Conservation (phyloP, 306 rosid species). For the Coriaria nepalensis region DNA sequence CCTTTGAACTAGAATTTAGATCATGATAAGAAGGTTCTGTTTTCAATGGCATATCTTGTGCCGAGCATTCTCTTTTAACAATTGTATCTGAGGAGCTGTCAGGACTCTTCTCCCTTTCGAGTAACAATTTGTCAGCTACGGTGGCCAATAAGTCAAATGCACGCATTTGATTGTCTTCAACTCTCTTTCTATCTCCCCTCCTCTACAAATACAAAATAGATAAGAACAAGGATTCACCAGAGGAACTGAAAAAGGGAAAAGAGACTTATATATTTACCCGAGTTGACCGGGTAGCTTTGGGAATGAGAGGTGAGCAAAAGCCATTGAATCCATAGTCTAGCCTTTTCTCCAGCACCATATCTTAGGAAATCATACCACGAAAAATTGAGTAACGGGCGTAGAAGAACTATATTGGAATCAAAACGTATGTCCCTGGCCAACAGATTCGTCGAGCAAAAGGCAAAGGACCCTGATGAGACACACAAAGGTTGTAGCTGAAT, state of each 20-base stretch:
- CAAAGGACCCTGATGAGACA: no score
- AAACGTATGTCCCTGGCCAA: no score
- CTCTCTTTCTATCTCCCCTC: conserved; percentile 27
- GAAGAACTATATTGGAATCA: no score
- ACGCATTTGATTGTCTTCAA: conserved; percentile 40
- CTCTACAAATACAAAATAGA: conserved; percentile 26
- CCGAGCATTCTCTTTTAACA: conserved; percentile 16
- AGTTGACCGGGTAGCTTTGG: conserved; percentile 53
- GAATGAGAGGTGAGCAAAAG: conserved; percentile 45
- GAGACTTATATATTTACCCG: conserved; percentile 27
- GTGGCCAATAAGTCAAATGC: conserved; percentile 86
- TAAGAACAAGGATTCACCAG: conserved; percentile 1
- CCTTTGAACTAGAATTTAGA: conserved; percentile 29
- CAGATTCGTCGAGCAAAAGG: no score
- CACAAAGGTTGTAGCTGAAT: no score
- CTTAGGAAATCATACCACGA: conserved; percentile 51
- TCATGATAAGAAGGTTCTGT: conserved; percentile 26
- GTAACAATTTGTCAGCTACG: conserved; percentile 49
- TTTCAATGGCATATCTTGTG: conserved; percentile 9
- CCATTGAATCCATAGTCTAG: conserved; percentile 63
- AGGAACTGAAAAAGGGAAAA: no score
- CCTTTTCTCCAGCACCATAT: conserved; percentile 62
- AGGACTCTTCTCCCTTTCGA: conserved; percentile 45
- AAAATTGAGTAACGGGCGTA: background rate
- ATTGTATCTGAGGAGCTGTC: conserved; percentile 21